Conservation (phyloP, 768 basidiomycete genomes). For the Podaxis sp. region DNA sequence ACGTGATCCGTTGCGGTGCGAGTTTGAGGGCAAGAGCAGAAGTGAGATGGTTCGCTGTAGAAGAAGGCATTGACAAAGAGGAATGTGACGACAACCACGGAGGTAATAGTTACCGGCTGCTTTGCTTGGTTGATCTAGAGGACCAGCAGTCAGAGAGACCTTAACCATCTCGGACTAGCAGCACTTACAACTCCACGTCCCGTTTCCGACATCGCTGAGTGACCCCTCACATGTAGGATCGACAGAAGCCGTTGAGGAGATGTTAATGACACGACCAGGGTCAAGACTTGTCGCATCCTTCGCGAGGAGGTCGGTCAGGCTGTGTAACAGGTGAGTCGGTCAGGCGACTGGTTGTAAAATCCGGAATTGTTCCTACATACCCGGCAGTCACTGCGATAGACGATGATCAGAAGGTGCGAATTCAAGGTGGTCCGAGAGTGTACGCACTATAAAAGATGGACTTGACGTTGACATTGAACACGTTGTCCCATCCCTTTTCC, state of each 20-base stretch:
- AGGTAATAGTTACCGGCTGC: constrained; percentile 53
- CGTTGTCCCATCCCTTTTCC: constrained; percentile 82
- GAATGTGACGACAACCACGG: not conserved
- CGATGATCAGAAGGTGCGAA: not conserved
- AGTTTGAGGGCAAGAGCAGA: constrained; percentile 69
- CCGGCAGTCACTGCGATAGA: constrained; percentile 49
- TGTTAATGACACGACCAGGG: constrained; percentile 79
- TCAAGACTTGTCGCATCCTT: constrained; percentile 63
- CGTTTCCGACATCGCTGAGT: constrained; percentile 55
- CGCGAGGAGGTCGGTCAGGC: constrained; percentile 59
- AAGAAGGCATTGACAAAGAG: not conserved
- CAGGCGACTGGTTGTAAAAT: not conserved
- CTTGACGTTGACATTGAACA: constrained; percentile 85
- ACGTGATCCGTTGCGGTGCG: constrained; percentile 62
- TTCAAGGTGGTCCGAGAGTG: not conserved
- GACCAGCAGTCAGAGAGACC: not conserved
- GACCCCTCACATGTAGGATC: constrained; percentile 49
- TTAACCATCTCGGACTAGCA: not conserved
- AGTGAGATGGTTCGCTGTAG: constrained; percentile 74
- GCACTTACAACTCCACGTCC: constrained; percentile 78
- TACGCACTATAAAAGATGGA: constrained; percentile 75
- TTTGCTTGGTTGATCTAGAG: constrained; percentile 75
- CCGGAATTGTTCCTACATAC: constrained; percentile 25
- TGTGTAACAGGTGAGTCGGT: constrained; percentile 15
- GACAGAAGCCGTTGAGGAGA: constrained; percentile 69